Percentiles rank a stretch among this genome's conserved stretches.
These are phyloP conservation scores for Clathrus columnatus DNA, from an alignment of 768 basidiomycete genomes.

Conservation along the genomic window DNA sequence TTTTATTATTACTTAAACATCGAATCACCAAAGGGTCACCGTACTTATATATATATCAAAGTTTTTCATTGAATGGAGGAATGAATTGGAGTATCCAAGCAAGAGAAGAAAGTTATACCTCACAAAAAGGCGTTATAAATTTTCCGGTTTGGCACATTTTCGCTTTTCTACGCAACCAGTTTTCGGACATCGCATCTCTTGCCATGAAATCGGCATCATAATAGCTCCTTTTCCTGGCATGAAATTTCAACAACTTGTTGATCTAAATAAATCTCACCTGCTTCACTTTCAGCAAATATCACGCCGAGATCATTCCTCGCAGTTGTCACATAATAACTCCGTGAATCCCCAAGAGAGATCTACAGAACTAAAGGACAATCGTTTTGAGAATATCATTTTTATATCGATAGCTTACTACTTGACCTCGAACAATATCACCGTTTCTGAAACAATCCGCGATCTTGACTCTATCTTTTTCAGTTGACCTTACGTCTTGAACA, in stretches of 20 bases:
- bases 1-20: no score
- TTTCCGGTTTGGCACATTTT: conserved; percentile 82
- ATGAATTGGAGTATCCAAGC: no score
- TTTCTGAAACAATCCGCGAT: conserved; percentile 88
- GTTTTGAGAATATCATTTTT: neutral
- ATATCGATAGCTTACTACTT: conserved; percentile 50
- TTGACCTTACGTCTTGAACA: conserved; percentile 79
- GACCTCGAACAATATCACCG: conserved; percentile 80
- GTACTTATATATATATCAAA: no score
- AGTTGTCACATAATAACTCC: conserved; percentile 88
- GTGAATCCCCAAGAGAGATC: conserved; percentile 88
- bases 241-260: neutral
- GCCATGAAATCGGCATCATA: conserved; percentile 83
- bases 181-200: conserved; percentile 82
- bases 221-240: conserved; percentile 47
- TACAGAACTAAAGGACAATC: conserved; percentile 21
- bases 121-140: conserved; percentile 27
- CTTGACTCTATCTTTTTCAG: conserved; percentile 84
- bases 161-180: conserved; percentile 73
- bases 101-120: neutral
- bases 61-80: no score
- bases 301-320: conserved; percentile 87
- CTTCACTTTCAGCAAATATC: conserved; percentile 83
- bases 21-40: no score
- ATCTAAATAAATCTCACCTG: conserved; percentile 38